Conservation (phyloP, 2,329 filamentous ascomycete species). For the Stagonosporopsis chrysanthemi region DNA sequence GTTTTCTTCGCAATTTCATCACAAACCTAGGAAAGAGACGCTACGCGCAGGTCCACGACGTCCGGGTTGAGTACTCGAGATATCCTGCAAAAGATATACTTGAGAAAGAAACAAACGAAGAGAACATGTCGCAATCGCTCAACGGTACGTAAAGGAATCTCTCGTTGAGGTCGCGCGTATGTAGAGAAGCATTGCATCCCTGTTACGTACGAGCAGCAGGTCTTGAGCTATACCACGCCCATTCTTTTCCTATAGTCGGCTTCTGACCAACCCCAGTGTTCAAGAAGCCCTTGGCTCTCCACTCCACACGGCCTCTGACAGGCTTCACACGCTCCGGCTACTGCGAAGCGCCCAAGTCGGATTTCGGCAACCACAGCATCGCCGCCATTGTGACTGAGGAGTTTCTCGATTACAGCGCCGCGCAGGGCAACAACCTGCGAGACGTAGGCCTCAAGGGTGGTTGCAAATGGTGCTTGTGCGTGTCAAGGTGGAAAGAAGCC, state of each 20-base stretch:
- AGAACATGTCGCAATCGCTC: constrained; percentile 13
- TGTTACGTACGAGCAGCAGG: not conserved
- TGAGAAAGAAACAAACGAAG: constrained; percentile 5
- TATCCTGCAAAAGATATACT: constrained; percentile 16
- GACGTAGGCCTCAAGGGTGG: constrained; percentile 62
- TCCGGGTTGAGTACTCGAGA: constrained; percentile 22
- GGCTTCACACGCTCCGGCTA: constrained; percentile 69
- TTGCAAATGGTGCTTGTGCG: constrained; percentile 71
- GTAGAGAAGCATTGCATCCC: not conserved
- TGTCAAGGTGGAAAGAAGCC: constrained; percentile 66
- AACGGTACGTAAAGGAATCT: constrained; percentile 11
- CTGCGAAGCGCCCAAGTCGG: constrained; percentile 62
- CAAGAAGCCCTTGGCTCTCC: constrained; percentile 64
- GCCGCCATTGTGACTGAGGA: constrained; percentile 65
- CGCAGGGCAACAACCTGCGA: constrained; percentile 66
- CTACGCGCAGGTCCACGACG: constrained; percentile 44
- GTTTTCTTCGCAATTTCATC: constrained; percentile 22
- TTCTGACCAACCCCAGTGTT: constrained; percentile 55
- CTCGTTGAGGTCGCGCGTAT: not conserved
- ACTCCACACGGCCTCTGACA: constrained; percentile 65
- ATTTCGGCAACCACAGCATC: constrained; percentile 67
- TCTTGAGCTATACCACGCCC: not conserved
- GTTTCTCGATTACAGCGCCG: constrained; percentile 68
- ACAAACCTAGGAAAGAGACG: constrained; percentile 21
- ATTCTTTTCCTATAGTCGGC: not conserved